A percentile compares a stretch with the other conserved stretches of the same genome.
phyloP scores from a whole-genome alignment of 495 filamentous ascomycete genomes.

The Arthonia radiata region DNA sequence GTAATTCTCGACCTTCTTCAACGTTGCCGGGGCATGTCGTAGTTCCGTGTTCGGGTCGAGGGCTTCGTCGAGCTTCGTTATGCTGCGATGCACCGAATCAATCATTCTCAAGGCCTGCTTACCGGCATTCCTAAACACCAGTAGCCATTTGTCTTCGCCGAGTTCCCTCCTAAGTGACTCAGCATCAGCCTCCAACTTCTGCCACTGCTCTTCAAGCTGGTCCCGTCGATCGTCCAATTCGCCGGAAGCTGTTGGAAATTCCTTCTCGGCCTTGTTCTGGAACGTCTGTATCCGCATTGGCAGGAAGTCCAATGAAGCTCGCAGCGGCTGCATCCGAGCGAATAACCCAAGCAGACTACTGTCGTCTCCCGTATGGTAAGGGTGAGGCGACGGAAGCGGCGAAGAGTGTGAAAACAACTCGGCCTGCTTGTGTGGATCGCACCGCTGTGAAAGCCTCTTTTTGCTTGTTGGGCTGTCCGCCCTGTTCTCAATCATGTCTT shows the following conservation, averaged over 20 bases:
- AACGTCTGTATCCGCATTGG: constrained; percentile 89
- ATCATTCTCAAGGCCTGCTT: constrained; percentile 84
- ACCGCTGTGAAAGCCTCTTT: constrained; percentile 43
- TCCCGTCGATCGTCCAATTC: constrained; percentile 52
- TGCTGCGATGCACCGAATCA: constrained; percentile 69
- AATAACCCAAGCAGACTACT: constrained; percentile 60
- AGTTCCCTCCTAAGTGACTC: constrained; percentile 69
- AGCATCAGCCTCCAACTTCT: constrained; percentile 62
- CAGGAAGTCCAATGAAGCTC: constrained; percentile 81
- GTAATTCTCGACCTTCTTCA: constrained; percentile 73
- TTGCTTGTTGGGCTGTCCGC: constrained; percentile 19
- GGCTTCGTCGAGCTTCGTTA: constrained; percentile 56
- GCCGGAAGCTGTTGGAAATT: constrained; percentile 74
- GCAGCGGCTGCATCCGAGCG: constrained; percentile 79
- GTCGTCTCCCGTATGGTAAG: constrained; percentile 38
- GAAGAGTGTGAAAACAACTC: constrained; percentile 27
- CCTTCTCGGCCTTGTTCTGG: constrained; percentile 39
- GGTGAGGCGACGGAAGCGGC: constrained; percentile 29
- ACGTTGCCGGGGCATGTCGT: constrained; percentile 36
- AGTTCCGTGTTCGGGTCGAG: constrained; percentile 47
- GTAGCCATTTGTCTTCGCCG: constrained; percentile 83
- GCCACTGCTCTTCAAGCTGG: constrained; percentile 52
- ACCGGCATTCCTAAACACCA: constrained; percentile 83
- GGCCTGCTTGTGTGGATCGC: constrained; percentile 27
- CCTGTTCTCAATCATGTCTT: constrained; percentile 80